phyloP scores from a whole-genome alignment of 805 yeast species.

The Candida namnaoensis region DNA sequence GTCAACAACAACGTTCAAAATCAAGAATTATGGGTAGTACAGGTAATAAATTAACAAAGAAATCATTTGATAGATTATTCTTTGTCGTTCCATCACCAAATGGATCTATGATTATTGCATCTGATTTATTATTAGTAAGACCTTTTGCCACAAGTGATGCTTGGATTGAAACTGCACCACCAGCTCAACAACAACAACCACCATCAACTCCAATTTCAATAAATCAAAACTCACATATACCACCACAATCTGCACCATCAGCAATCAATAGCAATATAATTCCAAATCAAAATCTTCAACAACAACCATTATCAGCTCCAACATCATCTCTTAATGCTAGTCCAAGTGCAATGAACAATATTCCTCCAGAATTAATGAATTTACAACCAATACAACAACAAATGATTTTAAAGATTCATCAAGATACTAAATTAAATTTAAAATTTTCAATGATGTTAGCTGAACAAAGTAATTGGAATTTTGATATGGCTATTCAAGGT shows the following conservation, averaged over 20 bases:
- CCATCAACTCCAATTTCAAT: neutral
- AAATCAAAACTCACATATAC: no score
- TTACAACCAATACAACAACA: slow-evolving; percentile 64
- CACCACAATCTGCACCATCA: neutral
- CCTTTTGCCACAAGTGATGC: slow-evolving; percentile 45
- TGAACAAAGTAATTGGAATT: slow-evolving; percentile 84
- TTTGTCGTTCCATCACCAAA: slow-evolving; percentile 63
- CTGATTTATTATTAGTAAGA: slow-evolving; percentile 71
- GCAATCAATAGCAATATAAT: slow-evolving; percentile 2
- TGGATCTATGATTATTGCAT: slow-evolving; percentile 74
- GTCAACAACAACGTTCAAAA: slow-evolving; percentile 13
- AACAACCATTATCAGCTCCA: slow-evolving; percentile 7
- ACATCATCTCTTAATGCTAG: slow-evolving; percentile 6
- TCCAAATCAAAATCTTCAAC: neutral
- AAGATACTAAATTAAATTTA: slow-evolving; percentile 68
- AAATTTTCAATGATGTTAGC: slow-evolving; percentile 77
- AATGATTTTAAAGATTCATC: slow-evolving; percentile 52
- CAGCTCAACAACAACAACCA: neutral
- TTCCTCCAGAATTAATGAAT: slow-evolving; percentile 22
- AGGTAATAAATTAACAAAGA: slow-evolving; percentile 35
- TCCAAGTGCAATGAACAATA: slow-evolving; percentile 5
- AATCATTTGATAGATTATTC: slow-evolving; percentile 83
- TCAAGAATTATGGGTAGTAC: slow-evolving; percentile 18
- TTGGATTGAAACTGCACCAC: slow-evolving; percentile 33
- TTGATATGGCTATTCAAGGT: slow-evolving; percentile 55